A percentile compares a stretch with the other conserved stretches of the same genome.
Conservation (phyloP, 2,329 filamentous ascomycete genomes). For the Nemania sp. region DNA sequence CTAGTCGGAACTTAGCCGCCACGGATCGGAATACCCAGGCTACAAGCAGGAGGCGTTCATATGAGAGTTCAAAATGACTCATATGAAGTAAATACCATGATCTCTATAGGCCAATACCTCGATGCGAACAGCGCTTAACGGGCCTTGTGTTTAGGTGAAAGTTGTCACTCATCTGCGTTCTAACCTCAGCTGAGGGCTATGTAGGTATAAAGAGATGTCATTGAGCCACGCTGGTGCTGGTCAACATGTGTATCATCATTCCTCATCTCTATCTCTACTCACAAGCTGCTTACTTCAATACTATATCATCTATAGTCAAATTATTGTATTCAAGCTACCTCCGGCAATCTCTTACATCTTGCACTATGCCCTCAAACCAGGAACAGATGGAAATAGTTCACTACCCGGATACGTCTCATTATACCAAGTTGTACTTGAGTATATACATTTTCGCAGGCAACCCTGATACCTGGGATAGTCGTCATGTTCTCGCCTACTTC, state of each 20-base stretch:
- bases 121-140: background rate
- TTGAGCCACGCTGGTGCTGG: background rate
- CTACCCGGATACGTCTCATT: background rate
- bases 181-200: background rate
- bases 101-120: background rate
- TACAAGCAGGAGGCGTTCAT: no score
- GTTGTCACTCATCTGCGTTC: background rate
- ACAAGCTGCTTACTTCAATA: background rate
- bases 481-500: constrained; percentile 12
- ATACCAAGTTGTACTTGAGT: constrained; percentile 6
- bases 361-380: background rate
- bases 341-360: background rate
- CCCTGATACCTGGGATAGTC: background rate
- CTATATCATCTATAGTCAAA: background rate
- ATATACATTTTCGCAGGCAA: constrained; percentile 5
- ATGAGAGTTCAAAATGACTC: no score
- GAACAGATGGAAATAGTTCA: background rate
- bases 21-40: no score
- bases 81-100: no score
- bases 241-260: background rate
- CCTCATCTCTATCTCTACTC: background rate
- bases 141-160: background rate
- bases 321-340: background rate
- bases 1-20: no score
- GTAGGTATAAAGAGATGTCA: background rate